Percentiles rank a stretch among this genome's conserved stretches.
Conservation (phyloP, 495 filamentous ascomycete species). For the Hyaloscypha hepaticicola region DNA sequence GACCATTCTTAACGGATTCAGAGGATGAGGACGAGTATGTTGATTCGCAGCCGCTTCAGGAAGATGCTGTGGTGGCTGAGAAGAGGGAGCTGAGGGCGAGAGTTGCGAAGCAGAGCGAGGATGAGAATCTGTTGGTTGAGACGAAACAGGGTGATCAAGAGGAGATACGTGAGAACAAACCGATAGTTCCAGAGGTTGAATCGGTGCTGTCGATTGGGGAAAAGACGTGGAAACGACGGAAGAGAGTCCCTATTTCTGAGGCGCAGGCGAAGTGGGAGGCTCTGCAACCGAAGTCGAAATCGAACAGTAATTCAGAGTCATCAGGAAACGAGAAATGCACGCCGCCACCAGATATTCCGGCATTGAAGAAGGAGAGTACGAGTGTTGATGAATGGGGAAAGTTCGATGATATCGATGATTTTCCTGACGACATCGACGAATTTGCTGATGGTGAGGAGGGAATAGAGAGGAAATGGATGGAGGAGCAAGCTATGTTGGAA, state of each 20-base stretch:
- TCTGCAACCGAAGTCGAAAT: constrained; percentile 26
- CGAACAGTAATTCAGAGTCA: constrained; percentile 48
- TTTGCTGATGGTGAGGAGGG: constrained; percentile 32
- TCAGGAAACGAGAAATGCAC: not conserved
- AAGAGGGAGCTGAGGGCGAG: constrained; percentile 12
- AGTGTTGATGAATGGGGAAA: constrained; percentile 56
- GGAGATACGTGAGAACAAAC: constrained; percentile 18
- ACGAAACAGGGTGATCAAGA: constrained; percentile 17
- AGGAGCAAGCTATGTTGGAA: constrained; percentile 30
- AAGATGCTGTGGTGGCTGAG: not conserved
- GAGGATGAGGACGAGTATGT: constrained; percentile 27
- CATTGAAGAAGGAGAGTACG: constrained; percentile 57
- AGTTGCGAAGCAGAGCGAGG: constrained; percentile 11
- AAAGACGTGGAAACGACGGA: not conserved
- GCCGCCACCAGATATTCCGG: constrained; percentile 30
- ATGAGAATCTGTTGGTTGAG: constrained; percentile 13
- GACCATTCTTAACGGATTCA: constrained; percentile 35
- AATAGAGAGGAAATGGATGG: constrained; percentile 32
- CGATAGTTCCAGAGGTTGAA: constrained; percentile 11
- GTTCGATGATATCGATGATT: constrained; percentile 64
- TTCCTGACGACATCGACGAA: constrained; percentile 42
- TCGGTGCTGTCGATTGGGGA: constrained; percentile 10
- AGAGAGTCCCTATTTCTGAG: constrained; percentile 20
- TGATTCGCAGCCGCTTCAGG: not conserved
- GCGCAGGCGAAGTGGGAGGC: constrained; percentile 24